Evolutionary conservation across 495 filamentous ascomycete species (phyloP), one percentile per base, ranked within the genome.

Genomic region (Penicillium canescens): DNA sequence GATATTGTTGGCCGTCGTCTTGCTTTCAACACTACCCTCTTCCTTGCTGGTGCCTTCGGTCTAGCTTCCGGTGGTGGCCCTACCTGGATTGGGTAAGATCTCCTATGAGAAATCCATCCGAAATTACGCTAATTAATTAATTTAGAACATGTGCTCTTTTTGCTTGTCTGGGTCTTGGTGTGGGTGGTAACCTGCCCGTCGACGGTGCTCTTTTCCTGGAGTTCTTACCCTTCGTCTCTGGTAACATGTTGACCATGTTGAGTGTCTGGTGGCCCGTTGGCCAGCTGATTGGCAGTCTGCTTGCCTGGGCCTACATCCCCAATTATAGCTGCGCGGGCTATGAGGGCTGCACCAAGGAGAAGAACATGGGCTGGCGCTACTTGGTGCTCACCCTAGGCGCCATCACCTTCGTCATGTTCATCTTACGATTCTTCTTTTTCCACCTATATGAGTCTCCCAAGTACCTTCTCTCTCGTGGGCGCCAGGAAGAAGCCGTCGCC

Each of bases 331-430:
- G 82, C 49, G 60, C 60, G 3, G 66, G 61, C 9, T 60, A 59
- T 47, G 64, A 65, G 24, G 76, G 71, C 61, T 92, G 89, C 62
- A 79, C 74, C 16, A 73, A 74, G 58, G 65, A 64, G 13, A 67
- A 83, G 40, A 92, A 91, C 55, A 87, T 86, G 85, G 91, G 91
- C 44, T 95, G 91, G 91, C 77, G 91, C 34, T 96, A 92, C 56
- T 78, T 92, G 48, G 72, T 87, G 54, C 73, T 89, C 38, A 78
- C 82, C 7, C 76, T 91, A 50, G 91, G 90, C 26, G 85, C 82
- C 3, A 65, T 94, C 21, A 92, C 89, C 1, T 74, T 93, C 26
- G 48, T 79, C 50, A 81, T 83, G 76, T 93, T 90, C 66, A 45
- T 84, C 41, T 67, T 84, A 26, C 87, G 90, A 6, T 91, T 92